Evolutionary conservation across 1,139 yeast genomes (phyloP), one percentile per base, ranked within the genome.

Genomic region (Sugiyamaella xylanicola): DNA sequence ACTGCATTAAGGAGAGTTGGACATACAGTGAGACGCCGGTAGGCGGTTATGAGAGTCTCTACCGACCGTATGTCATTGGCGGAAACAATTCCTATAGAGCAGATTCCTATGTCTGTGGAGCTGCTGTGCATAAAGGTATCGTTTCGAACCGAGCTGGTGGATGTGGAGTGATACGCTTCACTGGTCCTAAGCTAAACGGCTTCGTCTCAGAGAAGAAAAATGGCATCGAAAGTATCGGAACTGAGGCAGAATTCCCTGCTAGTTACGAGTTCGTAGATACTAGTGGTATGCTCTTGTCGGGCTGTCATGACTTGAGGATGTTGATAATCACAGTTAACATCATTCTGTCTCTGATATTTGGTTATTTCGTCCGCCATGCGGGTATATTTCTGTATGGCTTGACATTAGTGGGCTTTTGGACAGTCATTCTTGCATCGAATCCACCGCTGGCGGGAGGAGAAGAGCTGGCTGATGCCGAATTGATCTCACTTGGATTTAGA

Each of bases 81-180:
- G 93, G 88, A 0, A 64, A 74, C 19, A 69, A 69, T n/a, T 60
- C 91, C 0, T 93, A 90, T 66, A 76, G 99, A 58, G 93, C 90
- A 0, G 99, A 93, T 70, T 87, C 96, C 0, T 91, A 77, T 66
- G 85, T 93, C 0, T 93, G 99, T 71, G 95, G 92, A 0, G 86
- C 97, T 0, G 98, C 95, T 0, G 82, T 87, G 2, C 97, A 92
- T 69, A 85, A 92, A 1, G 97, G 97, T 0, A 66, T 84, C 0
- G 73, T 91, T 1, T 84, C 95, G 1, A 86, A 93, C 20, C 68
- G 77, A 44, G 74, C 74, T 59, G 99, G 99, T 1, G 98, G 98
- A 0, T 86, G 95, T 68, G 92, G 91, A 0, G 74, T 81, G 48
- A 63, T 90, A 4, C 74, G 83, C 4, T 84, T 84, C 68, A 68